These are phyloP conservation scores for Chalciporus sp. DNA, from an alignment of 1,284 basidiomycete genomes.

Conservation along the genomic window DNA sequence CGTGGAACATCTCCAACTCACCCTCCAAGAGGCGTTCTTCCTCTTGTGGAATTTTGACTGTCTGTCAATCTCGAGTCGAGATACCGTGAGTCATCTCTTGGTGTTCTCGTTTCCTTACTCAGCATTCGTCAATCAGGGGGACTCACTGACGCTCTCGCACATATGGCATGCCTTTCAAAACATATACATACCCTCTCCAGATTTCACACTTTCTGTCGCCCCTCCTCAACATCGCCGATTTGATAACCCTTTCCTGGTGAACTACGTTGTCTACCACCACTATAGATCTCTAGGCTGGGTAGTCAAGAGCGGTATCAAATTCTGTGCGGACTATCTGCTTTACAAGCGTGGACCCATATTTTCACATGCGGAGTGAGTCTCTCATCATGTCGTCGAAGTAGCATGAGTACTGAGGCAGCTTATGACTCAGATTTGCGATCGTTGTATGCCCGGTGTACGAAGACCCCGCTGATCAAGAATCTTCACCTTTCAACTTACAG, in stretches of 20 bases:
- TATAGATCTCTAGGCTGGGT: slow-evolving; percentile 99
- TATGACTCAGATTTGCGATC: slow-evolving; percentile 74
- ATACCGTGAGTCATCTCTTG: slow-evolving; percentile 50
- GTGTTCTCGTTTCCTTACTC: neutral
- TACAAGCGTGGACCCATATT: slow-evolving; percentile 97
- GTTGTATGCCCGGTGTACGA: slow-evolving; percentile 90
- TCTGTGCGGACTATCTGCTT: slow-evolving; percentile 93
- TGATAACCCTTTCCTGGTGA: slow-evolving; percentile 92
- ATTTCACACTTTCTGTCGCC: slow-evolving; percentile 34
- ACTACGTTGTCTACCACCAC: slow-evolving; percentile 93
- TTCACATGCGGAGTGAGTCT: slow-evolving; percentile 87
- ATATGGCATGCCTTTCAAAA: slow-evolving; percentile 66
- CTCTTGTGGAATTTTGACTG: slow-evolving; percentile 85
- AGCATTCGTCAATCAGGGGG: slow-evolving; percentile 40
- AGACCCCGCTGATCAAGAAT: slow-evolving; percentile 69
- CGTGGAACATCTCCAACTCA: slow-evolving; percentile 91
- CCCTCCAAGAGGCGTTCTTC: slow-evolving; percentile 92
- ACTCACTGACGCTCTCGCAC: slow-evolving; percentile 53
- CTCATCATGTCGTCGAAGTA: neutral
- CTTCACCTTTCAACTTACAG: slow-evolving; percentile 62
- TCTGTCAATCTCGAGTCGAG: slow-evolving; percentile 70
- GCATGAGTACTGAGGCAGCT: slow-evolving; percentile 1
- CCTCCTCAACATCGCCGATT: slow-evolving; percentile 46
- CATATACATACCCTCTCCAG: slow-evolving; percentile 37
- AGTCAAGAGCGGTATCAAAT: slow-evolving; percentile 94